Percentiles rank a stretch among this genome's conserved stretches.
Conservation (phyloP, 2,329 filamentous ascomycete genomes). For the Colletotrichum sidae region DNA sequence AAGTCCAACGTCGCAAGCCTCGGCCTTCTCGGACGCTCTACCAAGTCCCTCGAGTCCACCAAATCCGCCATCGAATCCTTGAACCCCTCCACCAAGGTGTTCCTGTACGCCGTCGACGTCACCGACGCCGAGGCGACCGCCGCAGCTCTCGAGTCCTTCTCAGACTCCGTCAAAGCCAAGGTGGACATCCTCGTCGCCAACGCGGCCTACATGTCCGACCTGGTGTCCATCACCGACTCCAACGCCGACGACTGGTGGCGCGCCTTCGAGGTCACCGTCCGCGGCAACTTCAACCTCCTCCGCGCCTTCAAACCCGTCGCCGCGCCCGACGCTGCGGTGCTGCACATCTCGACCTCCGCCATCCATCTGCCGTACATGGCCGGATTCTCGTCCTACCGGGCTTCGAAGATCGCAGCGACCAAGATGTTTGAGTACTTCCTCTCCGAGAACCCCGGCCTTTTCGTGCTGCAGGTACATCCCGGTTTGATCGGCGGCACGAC, state of each 20-base stretch:
- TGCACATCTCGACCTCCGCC: conserved; percentile 41
- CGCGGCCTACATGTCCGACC: conserved; percentile 41
- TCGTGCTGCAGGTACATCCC: conserved; percentile 56
- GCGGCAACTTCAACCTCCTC: conserved; percentile 58
- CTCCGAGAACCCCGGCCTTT: conserved; percentile 51
- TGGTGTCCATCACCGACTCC: conserved; percentile 35
- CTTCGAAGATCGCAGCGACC: conserved; percentile 54
- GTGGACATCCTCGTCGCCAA: conserved; percentile 45
- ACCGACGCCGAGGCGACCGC: conserved; percentile 30
- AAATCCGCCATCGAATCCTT: conserved; percentile 37
- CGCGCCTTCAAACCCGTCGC: conserved; percentile 58
- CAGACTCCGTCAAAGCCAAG: neutral
- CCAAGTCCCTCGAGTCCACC: conserved; percentile 41
- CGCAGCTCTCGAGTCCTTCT: conserved; percentile 23
- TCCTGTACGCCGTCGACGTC: conserved; percentile 37
- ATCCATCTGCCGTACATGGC: conserved; percentile 41
- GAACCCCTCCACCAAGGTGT: conserved; percentile 38
- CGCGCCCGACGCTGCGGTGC: conserved; percentile 37
- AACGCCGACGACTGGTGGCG: conserved; percentile 42
- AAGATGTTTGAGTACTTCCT: conserved; percentile 56
- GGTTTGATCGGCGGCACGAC: conserved; percentile 22
- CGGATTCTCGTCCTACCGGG: conserved; percentile 52
- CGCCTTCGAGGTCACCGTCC: conserved; percentile 59
- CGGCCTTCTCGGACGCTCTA: conserved; percentile 55
- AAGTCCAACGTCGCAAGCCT: conserved; percentile 57